Base-by-base conservation (phyloP, 73 alveolate species). In the Stentor coeruleus region DNA sequence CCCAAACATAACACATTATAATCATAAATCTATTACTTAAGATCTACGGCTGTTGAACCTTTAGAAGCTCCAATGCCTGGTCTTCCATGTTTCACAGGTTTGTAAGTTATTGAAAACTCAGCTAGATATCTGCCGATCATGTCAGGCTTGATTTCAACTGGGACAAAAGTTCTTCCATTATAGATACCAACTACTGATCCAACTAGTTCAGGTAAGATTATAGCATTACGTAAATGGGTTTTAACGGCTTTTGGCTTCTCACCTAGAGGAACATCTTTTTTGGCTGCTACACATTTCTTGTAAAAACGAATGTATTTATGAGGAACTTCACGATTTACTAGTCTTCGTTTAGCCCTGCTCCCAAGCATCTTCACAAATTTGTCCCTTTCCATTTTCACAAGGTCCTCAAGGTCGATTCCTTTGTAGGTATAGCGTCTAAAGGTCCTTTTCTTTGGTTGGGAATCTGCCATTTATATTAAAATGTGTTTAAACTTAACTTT, bases 181-280 rank as follows among this genome's bases (percentile, higher is more conserved):
- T 96, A 92, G 59, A 94, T 94, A 77, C 94, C 98, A 77, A 94
- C 96, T 74, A 96, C 91, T 81, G 98, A 88, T 59, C 97, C 98
- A 59, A 96, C 98, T 97, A 96, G 90, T 66, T 95, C 95, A 42
- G 98, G 99, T 77, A 96, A 86, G 39, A 95, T 96, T 80, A 95
- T 91, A 74, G 95, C 83, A 89, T 95, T 91, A 94, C 99, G 94
- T 88, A 92, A 90, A 90, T 96, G 99, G 75, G 99, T 94, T 90
- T 91, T 96, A 55, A 96, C 97, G 35, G 98, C 94, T 86, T 93
- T 90, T 60, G 98, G 99, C 86, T 94, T 94, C 85, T 96, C 99
- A 74, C 99, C 99, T 79, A 87, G 89, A 30, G 92, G 91, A 86
- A 90, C 33, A 59, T 92, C 91, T 76, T 88, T 90, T 93, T 92